Percentiles rank a stretch among this genome's conserved stretches.
Conservation (phyloP, 805 yeast genomes). For the Brettanomyces anomalus region DNA sequence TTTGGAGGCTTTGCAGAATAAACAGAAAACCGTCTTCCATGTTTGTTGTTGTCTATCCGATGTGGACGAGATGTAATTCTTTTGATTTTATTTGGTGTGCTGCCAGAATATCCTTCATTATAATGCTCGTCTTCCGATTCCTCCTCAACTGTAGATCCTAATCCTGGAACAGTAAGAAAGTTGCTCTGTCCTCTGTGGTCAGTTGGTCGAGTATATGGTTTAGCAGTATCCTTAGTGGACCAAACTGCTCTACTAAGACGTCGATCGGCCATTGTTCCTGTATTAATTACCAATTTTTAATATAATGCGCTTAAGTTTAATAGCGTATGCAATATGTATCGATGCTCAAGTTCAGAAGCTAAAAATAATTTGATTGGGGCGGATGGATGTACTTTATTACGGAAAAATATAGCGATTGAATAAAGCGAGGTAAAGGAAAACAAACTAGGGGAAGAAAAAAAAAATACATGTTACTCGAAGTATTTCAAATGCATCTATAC, state of each 20-base stretch:
- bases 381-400: no score
- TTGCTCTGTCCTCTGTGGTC: not conserved
- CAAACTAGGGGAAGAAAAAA: no score
- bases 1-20: constrained; percentile 5
- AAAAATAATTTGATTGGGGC: no score
- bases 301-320: no score
- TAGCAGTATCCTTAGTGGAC: constrained; percentile 11
- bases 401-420: no score
- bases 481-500: no score
- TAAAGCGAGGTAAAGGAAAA: no score
- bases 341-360: no score
- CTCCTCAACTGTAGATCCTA: not conserved
- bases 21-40: constrained; percentile 18
- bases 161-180: not conserved
- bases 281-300: no score
- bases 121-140: not conserved
- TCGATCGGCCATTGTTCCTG: constrained; percentile 8
- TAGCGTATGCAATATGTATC: no score
- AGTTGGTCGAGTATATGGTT: constrained; percentile 5
- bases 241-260: constrained; percentile 20
- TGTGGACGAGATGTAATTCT: constrained; percentile 8
- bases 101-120: not conserved
- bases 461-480: no score
- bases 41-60: constrained; percentile 12
- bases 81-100: not conserved